Conservation (phyloP, 176 grass and related monocot genomes). For the Avena sativa region DNA sequence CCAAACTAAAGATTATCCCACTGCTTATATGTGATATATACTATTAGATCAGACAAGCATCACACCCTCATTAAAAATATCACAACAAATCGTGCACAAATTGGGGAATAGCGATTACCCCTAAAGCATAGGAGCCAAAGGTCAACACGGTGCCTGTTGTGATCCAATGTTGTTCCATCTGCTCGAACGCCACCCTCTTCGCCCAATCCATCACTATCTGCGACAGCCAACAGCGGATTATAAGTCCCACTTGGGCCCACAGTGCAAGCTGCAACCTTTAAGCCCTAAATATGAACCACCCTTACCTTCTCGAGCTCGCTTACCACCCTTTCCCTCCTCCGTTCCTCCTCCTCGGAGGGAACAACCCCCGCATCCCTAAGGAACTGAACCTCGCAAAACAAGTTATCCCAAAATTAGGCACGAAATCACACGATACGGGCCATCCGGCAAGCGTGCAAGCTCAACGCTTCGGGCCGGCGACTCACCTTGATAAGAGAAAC, state of each 20-base stretch:
- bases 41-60: conserved; percentile 19
- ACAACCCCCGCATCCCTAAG: conserved; percentile 48
- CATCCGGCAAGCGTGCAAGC: background rate
- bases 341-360: conserved; percentile 60
- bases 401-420: conserved; percentile 38
- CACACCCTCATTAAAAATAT: conserved; percentile 19
- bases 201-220: conserved; percentile 79
- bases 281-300: conserved; percentile 10
- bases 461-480: background rate
- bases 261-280: conserved; percentile 35
- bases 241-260: conserved; percentile 3
- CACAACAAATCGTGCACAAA: conserved; percentile 30
- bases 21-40: conserved; percentile 27
- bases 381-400: conserved; percentile 53
- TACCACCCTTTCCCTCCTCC: conserved; percentile 56
- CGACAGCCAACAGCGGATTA: conserved; percentile 32
- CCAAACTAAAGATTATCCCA: conserved; percentile 23
- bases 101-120: conserved; percentile 56
- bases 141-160: conserved; percentile 65
- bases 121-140: conserved; percentile 80
- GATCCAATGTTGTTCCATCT: conserved; percentile 34
- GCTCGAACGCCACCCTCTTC: conserved; percentile 59
- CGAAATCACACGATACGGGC: conserved; percentile 1
- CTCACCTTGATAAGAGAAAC: conserved; percentile 59
- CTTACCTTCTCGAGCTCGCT: conserved; percentile 63